Evolutionary conservation across 2,329 filamentous ascomycete species (phyloP), one percentile per base, ranked within the genome.

Genomic region (Talaromyces sp.): DNA sequence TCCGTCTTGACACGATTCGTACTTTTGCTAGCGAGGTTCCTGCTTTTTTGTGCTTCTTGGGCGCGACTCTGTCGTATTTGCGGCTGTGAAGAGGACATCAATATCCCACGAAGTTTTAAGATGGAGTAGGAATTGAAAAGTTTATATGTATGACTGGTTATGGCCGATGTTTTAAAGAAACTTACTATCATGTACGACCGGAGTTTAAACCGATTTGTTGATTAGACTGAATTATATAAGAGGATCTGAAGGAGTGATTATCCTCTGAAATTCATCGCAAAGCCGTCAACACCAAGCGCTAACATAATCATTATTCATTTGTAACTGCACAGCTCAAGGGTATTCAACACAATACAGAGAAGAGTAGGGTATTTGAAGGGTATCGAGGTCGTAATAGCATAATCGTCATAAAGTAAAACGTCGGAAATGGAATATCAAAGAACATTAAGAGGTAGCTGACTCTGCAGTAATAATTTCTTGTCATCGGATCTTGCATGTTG

Each of bases 381-480:
- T 58, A 58, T 58, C 37, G 56, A 52, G 31, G 39, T 59, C 40
- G 35, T 55, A 35, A 58, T 22, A 52, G 39, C 52, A 36, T 45
- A 22, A 56, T 56, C 22, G n/a, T 39, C 33, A 37, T 25, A 2
- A 39, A 28, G 0, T 7, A 37, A 52, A 31, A 13, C n/a, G 31
- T 33, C 8, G 28, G 28, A 10, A 2, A 19, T 50, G 6, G 19
- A 33, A 8, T 28, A 13, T 36, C n/a, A 17, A 22, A 11, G 48
- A 5, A 17, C 35, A 25, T 52, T 21, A n/a, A n/a, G 17, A 9
- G 19, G 2, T 19, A 8, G 1, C 19, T 15, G 25, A 2, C 9
- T 48, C 10, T 4, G 25, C 1, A 8, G 15, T 46, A 22, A 45
- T 46, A 17, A 10, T 19, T 6, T n/a, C 11, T 51, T 15, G 31